phyloP scores from a whole-genome alignment of 2,329 filamentous ascomycete species.

The Endothia cerciana region DNA sequence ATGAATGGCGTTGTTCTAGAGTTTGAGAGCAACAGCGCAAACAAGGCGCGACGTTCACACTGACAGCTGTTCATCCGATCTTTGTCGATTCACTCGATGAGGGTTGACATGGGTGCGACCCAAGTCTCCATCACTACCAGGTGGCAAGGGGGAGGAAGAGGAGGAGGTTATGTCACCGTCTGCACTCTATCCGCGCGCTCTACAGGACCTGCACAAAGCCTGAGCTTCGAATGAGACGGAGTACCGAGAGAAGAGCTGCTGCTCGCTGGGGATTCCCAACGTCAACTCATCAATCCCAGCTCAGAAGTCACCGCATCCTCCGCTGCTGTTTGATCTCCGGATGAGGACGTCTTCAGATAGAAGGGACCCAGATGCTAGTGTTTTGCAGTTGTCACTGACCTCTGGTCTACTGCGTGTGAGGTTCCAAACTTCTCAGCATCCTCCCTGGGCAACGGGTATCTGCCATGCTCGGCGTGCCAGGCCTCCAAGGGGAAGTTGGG shows the following conservation, averaged over 20 bases:
- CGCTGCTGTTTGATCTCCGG: not conserved
- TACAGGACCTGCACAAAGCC: not conserved
- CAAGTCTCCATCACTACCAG: not conserved
- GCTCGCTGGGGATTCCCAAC: not conserved
- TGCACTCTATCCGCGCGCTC: not conserved
- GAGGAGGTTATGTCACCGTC: not conserved
- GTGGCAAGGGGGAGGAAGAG: too few relatives aligned
- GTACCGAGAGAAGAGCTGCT: not conserved
- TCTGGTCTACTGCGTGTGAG: too few relatives aligned
- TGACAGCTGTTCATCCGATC: not conserved
- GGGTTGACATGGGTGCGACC: not conserved
- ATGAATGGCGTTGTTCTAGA: not conserved
- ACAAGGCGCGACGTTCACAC: not conserved
- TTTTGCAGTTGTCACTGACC: too few relatives aligned
- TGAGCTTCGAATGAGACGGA: not conserved
- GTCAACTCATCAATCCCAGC: not conserved
- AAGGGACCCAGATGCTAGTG: too few relatives aligned
- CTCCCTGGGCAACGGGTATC: not conserved
- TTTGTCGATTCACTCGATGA: not conserved
- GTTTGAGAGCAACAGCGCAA: not conserved
- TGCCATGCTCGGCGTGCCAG: slow-evolving; percentile 7
- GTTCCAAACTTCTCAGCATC: not conserved
- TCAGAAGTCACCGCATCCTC: not conserved
- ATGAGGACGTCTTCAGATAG: too few relatives aligned
- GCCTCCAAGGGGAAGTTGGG: not conserved